phyloP scores from a whole-genome alignment of 208 protist species.

The Balamuthia mandrillaris region DNA sequence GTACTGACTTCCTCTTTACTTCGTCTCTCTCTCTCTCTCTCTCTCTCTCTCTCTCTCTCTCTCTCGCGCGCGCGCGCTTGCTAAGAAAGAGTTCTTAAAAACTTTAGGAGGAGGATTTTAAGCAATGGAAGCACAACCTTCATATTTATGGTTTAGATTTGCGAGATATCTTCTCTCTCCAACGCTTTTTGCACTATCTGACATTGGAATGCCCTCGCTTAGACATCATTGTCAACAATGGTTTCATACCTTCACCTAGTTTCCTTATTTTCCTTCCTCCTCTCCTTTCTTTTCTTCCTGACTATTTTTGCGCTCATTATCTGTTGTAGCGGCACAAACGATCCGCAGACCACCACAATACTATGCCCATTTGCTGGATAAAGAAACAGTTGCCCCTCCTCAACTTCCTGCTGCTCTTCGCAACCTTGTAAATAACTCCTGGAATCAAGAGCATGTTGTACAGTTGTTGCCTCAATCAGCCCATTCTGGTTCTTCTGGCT shows the following conservation, averaged over 20 bases:
- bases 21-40: neutral
- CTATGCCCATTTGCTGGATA: conserved; percentile 77
- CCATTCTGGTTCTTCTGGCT: too few relatives aligned
- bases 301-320: too few relatives aligned
- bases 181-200: conserved; percentile 83
- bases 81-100: too few relatives aligned
- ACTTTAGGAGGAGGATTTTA: conserved; percentile 85
- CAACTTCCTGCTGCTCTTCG: too few relatives aligned
- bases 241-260: too few relatives aligned
- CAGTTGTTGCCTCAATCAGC: too few relatives aligned
- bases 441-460: too few relatives aligned
- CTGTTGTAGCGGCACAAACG: conserved; percentile 94
- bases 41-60: too few relatives aligned
- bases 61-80: too few relatives aligned
- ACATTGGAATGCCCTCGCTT: neutral
- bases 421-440: too few relatives aligned
- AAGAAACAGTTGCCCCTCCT: too few relatives aligned
- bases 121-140: conserved; percentile 82
- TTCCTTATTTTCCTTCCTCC: conserved; percentile 98
- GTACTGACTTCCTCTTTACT: neutral
- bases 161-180: conserved; percentile 86
- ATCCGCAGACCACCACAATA: conserved; percentile 88
- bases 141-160: conserved; percentile 88
- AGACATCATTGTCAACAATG: conserved; percentile 78
- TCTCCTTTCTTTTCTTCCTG: too few relatives aligned